phyloP scores from a whole-genome alignment of 2,329 filamentous ascomycete genomes.

The Fusarium sp. region DNA sequence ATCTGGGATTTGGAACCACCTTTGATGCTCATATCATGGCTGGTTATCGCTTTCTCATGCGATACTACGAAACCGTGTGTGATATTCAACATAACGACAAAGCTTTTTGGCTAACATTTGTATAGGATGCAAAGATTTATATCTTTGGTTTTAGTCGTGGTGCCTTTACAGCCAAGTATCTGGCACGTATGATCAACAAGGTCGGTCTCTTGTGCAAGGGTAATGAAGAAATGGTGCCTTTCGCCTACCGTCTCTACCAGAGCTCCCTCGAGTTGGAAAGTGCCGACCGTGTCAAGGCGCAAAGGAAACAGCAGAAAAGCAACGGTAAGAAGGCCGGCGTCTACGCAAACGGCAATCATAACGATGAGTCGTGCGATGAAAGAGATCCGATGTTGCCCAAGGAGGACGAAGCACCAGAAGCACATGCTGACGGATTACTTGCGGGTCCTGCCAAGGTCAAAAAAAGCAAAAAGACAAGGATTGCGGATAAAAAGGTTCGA shows the following conservation, averaged over 20 bases:
- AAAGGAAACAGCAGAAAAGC: conserved; percentile 35
- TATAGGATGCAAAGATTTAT: conserved; percentile 64
- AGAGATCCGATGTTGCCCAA: no score
- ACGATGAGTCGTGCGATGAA: no score
- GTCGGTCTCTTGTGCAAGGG: conserved; percentile 66
- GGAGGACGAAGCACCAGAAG: no score
- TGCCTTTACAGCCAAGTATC: conserved; percentile 66
- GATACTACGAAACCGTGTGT: conserved; percentile 62
- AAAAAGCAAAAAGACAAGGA: conserved; percentile 39
- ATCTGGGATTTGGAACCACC: conserved; percentile 61
- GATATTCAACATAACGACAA: not conserved
- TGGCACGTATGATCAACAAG: conserved; percentile 65
- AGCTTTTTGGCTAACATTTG: no score
- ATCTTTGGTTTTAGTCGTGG: conserved; percentile 69
- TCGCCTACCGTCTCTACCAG: conserved; percentile 61
- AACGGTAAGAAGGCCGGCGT: no score
- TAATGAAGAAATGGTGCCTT: conserved; percentile 68
- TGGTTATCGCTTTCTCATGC: conserved; percentile 69
- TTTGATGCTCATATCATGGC: conserved; percentile 67
- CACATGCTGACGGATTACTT: no score
- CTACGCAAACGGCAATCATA: no score
- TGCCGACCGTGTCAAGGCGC: no score
- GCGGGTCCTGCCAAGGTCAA: conserved; percentile 8
- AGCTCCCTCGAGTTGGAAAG: no score
- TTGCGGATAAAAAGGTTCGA: conserved; percentile 55